Evolutionary conservation across 1,139 yeast species (phyloP).

Genomic region (Kodamaea plutei): DNA sequence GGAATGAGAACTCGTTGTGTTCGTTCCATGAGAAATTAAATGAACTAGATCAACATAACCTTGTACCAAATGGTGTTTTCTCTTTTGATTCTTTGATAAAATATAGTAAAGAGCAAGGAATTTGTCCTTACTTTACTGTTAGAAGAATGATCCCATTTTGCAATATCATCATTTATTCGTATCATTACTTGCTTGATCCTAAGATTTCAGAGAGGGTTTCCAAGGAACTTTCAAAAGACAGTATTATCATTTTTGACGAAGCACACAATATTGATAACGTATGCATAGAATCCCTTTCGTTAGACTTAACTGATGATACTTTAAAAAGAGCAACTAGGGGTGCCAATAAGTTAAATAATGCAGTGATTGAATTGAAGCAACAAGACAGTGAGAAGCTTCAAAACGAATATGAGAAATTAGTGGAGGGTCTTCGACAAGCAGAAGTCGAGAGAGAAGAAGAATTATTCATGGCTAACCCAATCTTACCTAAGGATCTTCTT

Average conservation of each 20-base stretch:
- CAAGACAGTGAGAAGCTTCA: conserved; percentile 82
- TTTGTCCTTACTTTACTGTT: conserved; percentile 95
- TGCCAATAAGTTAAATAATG: conserved; percentile 69
- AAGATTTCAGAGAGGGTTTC: conserved; percentile 96
- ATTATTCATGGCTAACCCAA: conserved; percentile 82
- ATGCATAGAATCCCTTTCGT: conserved; percentile 89
- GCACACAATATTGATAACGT: conserved; percentile 99
- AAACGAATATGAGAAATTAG: conserved; percentile 85
- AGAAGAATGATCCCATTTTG: conserved; percentile 97
- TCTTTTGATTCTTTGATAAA: conserved; percentile 81
- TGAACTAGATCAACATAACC: conserved; percentile 80
- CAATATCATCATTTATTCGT: conserved; percentile 90
- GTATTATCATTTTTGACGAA: conserved; percentile 94
- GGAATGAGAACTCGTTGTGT: conserved; percentile 43
- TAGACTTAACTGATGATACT: conserved; percentile 58
- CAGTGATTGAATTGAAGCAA: conserved; percentile 75
- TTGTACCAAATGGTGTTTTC: conserved; percentile 89
- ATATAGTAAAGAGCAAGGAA: conserved; percentile 71
- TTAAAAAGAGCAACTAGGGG: conserved; percentile 54
- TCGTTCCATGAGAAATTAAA: conserved; percentile 86
- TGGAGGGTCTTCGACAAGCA: conserved; percentile 79
- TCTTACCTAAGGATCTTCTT: conserved; percentile 75
- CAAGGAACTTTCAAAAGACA: conserved; percentile 83
- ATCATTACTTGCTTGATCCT: conserved; percentile 93
- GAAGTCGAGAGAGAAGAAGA: conserved; percentile 76